A percentile compares a stretch with the other conserved stretches of the same genome.
Conservation (phyloP, 257 asterid genomes). For the Nicotiana paniculata region DNA sequence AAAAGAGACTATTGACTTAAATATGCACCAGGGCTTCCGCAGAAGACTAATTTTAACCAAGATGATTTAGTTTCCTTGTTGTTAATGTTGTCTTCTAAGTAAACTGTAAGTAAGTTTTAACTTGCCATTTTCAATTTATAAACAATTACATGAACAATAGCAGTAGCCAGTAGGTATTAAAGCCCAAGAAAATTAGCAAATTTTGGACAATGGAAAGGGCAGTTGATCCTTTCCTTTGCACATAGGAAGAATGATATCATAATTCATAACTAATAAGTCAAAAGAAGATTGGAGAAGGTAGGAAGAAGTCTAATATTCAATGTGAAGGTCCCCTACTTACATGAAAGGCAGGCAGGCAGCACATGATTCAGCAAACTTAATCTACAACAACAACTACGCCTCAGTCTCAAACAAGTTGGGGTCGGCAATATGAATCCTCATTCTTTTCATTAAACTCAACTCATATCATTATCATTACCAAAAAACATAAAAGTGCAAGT, state of each 20-base stretch:
- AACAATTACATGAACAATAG: not conserved
- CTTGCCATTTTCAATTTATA: not conserved
- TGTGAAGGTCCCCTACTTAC: not conserved
- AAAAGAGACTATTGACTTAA: too few species aligned
- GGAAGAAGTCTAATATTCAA: not conserved
- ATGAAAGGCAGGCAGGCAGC: too few species aligned
- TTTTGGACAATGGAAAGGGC: not conserved
- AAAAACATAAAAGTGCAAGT: too few species aligned
- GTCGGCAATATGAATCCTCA: too few species aligned
- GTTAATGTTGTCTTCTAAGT: not conserved
- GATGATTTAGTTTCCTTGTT: not conserved
- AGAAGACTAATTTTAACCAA: not conserved
- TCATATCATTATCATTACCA: too few species aligned
- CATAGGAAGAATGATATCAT: not conserved
- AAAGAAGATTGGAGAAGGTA: not conserved
- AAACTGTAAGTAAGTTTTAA: not conserved
- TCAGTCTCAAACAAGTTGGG: too few species aligned
- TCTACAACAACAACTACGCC: not conserved
- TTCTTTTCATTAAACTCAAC: too few species aligned
- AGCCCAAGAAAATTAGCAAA: not conserved
- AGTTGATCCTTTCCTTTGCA: not conserved
- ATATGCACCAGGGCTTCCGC: not conserved
- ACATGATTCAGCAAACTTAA: not conserved
- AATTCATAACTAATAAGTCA: not conserved
- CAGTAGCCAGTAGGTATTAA: not conserved